phyloP scores from a whole-genome alignment of 345 rosid genomes.

The Citrus trifoliata region DNA sequence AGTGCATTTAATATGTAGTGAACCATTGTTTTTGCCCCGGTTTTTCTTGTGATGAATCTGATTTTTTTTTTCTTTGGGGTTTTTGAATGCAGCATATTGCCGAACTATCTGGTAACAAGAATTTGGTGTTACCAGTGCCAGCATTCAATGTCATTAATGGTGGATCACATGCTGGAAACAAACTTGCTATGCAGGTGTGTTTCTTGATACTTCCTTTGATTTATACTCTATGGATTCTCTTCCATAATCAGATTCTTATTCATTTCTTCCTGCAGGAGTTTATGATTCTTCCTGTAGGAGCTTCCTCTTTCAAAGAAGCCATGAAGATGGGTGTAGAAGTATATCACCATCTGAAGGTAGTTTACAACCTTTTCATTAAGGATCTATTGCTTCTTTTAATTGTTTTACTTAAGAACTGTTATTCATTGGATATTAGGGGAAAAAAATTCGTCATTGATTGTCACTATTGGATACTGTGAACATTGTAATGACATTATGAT shows the following conservation, averaged over 20 bases:
- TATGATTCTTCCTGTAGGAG: slow-evolving; percentile 96
- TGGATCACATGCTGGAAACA: slow-evolving; percentile 98
- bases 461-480: neutral
- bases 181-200: slow-evolving; percentile 93
- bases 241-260: neutral
- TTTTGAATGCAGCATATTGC: slow-evolving; percentile 76
- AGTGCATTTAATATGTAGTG: neutral
- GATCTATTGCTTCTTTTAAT: neutral
- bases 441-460: neutral
- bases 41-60: neutral
- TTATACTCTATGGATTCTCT: neutral
- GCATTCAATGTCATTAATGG: slow-evolving; percentile 99
- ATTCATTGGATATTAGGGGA: neutral
- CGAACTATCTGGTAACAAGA: slow-evolving; percentile 86
- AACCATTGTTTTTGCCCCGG: neutral
- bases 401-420: neutral
- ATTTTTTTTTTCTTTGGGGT: neutral
- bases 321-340: slow-evolving; percentile 99
- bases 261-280: slow-evolving; percentile 54
- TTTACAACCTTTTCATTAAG: neutral
- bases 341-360: slow-evolving; percentile 88
- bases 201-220: neutral
- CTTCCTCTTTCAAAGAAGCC: slow-evolving; percentile 88
- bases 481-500: neutral
- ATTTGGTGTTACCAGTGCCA: slow-evolving; percentile 89